Evolutionary conservation across 306 rosid species (phyloP), one percentile per base, ranked within the genome.

Genomic region (Sophora flavescens): DNA sequence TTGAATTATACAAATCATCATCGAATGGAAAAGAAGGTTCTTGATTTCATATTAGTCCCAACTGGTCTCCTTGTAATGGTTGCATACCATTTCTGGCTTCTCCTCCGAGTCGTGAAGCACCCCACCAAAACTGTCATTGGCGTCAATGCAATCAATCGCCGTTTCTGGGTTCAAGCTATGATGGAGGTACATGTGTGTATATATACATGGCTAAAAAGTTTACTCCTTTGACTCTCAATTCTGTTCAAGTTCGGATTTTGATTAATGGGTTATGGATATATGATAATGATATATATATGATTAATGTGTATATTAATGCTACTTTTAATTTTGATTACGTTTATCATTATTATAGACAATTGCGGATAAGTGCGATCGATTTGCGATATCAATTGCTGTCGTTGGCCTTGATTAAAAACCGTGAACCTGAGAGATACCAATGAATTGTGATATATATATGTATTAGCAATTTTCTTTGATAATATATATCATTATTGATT

Each of bases 81-180:
- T 11, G 79, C 79, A 3, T 95, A 95, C 82, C 99, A 95, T 79
- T n/a, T 78, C 0, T 95, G 97, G 97, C 97, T 92, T 26, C 80
- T 95, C 64, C 39, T 83, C 30, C 87, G 82, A 35, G 78, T 95
- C 41, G 2, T 82, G 2, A 84, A 18, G 35, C 86, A 84, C 3
- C 99, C 99, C 60, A 86, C 89, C 65, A 87, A 71, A 75, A 92
- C 99, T 11, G 80, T 90, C 28, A 70, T 92, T 56, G 99, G 99
- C 35, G 80, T 92, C 87, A 92, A 92, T 33, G 88, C 97, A 79
- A 68, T 88, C 87, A 92, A 87, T 68, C 97, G 99, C 64, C 93
- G 97, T 12, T 75, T 85, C 70, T 95, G 99, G 99, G 93, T 90
- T 45, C 86, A 72, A 6, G 96, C 96, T 16, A 95, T 95, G 97